Evolutionary conservation across 495 filamentous ascomycete species (phyloP), one percentile per base, ranked within the genome.

Genomic region (Penicillium flavigenum): DNA sequence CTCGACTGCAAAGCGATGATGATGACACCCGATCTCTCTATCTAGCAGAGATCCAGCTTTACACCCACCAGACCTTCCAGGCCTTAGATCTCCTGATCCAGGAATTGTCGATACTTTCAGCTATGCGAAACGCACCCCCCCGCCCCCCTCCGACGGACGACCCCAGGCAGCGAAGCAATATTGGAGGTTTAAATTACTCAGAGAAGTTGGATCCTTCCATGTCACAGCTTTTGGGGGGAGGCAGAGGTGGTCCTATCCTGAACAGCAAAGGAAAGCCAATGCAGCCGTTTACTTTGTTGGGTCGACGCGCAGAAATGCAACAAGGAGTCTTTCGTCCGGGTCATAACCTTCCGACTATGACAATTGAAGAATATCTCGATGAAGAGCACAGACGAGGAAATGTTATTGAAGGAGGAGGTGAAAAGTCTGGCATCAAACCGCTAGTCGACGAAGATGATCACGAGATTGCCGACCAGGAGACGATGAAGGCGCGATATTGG

Each of bases 321-420:
- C 76, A 86, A 46, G 91, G 92, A 4, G 93, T 98, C 3, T 98
- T 98, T 71, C 82, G 88, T 51, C 84, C 92, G 3, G 89, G 92
- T 8, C 94, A 98, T 69, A 96, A 88, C 71, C 74, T 98, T 42
- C 94, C 94, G 9, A 98, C 95, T 0, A 98, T 98, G 94, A 89
- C 84, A 0, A 98, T 98, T 57, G 95, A 98, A 61, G 94, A 98
- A 72, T 98, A 98, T 67, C 76, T 98, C 16, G 93, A 93, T 46
- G 94, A 98, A 74, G 94, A 98, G 71, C 79, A 86, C 57, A 79
- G 82, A 58, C 78, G 88, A 67, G 95, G 95, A 9, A 90, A 90
- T n/a, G 88, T 98, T 22, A 87, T 96, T 51, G 87, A 96, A 31
- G 66, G 66, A 67, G 92, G 92, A 29, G 94, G 94, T 42, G 86